Conservation (phyloP, 352 stramenopile genomes). For the Saprolegnia parasitica region DNA sequence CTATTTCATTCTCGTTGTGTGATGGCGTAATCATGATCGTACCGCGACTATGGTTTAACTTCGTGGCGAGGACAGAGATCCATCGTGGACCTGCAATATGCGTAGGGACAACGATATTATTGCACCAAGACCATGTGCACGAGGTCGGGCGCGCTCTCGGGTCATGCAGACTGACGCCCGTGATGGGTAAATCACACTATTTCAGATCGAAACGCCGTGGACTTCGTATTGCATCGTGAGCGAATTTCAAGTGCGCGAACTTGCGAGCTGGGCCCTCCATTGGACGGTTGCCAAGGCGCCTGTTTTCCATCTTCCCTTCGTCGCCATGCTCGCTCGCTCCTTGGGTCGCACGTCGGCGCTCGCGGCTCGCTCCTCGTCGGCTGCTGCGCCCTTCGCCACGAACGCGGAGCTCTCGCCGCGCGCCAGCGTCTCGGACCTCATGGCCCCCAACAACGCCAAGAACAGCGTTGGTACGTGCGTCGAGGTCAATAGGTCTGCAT, state of each 20-base stretch:
- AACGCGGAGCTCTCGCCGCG: constrained; percentile 42
- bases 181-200: background rate
- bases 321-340: constrained; percentile 19
- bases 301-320: constrained; percentile 13
- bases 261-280: background rate
- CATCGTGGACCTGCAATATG: no score
- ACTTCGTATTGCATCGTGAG: background rate
- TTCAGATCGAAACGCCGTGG: background rate
- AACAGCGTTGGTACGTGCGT: constrained; percentile 65
- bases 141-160: no score
- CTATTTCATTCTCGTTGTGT: no score
- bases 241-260: background rate
- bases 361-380: background rate
- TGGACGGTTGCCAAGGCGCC: constrained; percentile 6
- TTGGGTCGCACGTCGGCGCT: constrained; percentile 12
- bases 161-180: no score
- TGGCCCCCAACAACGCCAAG: constrained; percentile 64
- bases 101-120: no score
- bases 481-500: background rate
- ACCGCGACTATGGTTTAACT: no score
- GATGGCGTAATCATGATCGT: no score
- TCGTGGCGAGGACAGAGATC: no score
- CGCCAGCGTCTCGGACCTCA: constrained; percentile 65
- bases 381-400: constrained; percentile 20
- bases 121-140: no score